A percentile compares a stretch with the other conserved stretches of the same genome.
Evolutionary conservation across 768 basidiomycete species (phyloP).

Genomic region (Termitomyces sp.): DNA sequence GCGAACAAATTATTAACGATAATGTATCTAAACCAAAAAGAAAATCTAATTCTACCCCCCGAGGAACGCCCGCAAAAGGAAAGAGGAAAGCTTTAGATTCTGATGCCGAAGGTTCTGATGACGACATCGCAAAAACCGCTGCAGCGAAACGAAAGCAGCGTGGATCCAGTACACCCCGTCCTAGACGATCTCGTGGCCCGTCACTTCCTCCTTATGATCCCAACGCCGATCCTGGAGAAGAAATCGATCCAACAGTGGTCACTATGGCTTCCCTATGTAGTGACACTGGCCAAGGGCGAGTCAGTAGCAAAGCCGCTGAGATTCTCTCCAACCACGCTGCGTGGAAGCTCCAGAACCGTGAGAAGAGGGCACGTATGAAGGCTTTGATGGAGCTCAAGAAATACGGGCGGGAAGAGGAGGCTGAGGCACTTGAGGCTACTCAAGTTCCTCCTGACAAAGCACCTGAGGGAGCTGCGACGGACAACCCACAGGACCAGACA

Average conservation of each 20-base stretch:
- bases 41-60: not conserved
- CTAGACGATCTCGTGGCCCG: conserved; percentile 38
- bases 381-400: conserved; percentile 67
- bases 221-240: conserved; percentile 63
- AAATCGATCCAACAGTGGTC: conserved; percentile 75
- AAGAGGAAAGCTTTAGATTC: conserved; percentile 14
- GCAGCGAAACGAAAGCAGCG: conserved; percentile 19
- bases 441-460: conserved; percentile 14
- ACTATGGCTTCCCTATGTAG: conserved; percentile 78
- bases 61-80: conserved; percentile 9
- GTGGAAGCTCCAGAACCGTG: conserved; percentile 66
- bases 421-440: conserved; percentile 19
- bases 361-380: conserved; percentile 60
- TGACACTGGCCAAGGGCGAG: conserved; percentile 73
- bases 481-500: conserved; percentile 1
- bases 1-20: not conserved
- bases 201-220: conserved; percentile 53
- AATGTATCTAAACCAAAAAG: not conserved
- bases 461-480: conserved; percentile 13
- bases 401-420: conserved; percentile 54
- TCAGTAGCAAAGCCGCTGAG: conserved; percentile 72
- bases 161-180: conserved; percentile 20
- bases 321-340: conserved; percentile 64
- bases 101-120: conserved; percentile 13
- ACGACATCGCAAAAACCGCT: conserved; percentile 3